phyloP scores from a whole-genome alignment of 495 filamentous ascomycete genomes.

The Lichenothelia convexa region DNA sequence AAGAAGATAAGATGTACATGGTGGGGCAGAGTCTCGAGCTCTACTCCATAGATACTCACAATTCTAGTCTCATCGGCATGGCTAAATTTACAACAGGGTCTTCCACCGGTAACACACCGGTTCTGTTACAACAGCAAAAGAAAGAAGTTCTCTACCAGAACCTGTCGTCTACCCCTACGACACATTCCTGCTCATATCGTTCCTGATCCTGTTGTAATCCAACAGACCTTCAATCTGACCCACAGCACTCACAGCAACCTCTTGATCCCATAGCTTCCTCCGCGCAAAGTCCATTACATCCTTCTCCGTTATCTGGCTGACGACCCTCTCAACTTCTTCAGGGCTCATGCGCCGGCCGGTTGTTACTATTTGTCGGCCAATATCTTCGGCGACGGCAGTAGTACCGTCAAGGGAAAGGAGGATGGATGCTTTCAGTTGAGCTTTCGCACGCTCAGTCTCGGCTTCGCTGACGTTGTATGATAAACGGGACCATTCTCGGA shows the following conservation, averaged over 20 bases:
- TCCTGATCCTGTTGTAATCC: slow-evolving; percentile 76
- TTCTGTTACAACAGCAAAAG: too few species aligned
- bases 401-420: slow-evolving; percentile 94
- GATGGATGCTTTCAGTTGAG: slow-evolving; percentile 96
- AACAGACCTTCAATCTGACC: slow-evolving; percentile 79
- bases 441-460: slow-evolving; percentile 95
- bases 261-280: slow-evolving; percentile 88
- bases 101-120: too few species aligned
- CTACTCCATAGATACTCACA: too few species aligned
- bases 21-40: too few species aligned
- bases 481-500: slow-evolving; percentile 93
- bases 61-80: too few species aligned
- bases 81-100: too few species aligned
- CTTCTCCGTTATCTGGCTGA: slow-evolving; percentile 80
- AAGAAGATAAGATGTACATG: too few species aligned
- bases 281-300: slow-evolving; percentile 90
- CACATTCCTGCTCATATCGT: slow-evolving; percentile 75
- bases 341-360: slow-evolving; percentile 80
- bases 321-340: slow-evolving; percentile 82
- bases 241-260: slow-evolving; percentile 81
- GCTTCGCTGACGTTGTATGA: slow-evolving; percentile 68
- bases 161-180: too few species aligned
- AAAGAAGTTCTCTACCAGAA: too few species aligned
- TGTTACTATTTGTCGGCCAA: slow-evolving; percentile 94
- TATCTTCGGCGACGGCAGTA: slow-evolving; percentile 92